phyloP scores from a whole-genome alignment of 257 asterid genomes.

The Gynochthodes officinalis region DNA sequence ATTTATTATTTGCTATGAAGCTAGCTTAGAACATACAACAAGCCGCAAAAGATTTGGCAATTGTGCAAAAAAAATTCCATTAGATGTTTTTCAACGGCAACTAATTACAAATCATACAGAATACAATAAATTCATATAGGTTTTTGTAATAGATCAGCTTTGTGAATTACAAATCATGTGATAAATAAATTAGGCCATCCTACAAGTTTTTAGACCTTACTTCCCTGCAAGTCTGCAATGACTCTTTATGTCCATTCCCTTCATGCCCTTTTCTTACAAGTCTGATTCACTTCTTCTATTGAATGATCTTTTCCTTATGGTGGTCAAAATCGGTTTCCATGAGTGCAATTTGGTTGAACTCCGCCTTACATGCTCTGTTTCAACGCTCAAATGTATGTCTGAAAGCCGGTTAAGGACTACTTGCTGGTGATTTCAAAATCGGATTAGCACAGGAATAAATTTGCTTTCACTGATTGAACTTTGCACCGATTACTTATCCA shows the following conservation, averaged over 20 bases:
- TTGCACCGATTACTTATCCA: conserved; percentile 27
- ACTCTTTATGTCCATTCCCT: background rate
- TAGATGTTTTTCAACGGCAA: background rate
- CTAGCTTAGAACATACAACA: background rate
- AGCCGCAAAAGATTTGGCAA: too few species aligned
- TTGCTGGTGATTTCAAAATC: conserved; percentile 15
- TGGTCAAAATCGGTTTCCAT: conserved; percentile 60
- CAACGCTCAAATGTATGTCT: background rate
- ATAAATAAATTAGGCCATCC: background rate
- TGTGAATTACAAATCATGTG: background rate
- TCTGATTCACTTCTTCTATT: conserved; percentile 50
- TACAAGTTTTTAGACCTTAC: background rate
- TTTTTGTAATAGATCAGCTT: too few species aligned
- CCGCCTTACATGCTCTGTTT: conserved; percentile 1
- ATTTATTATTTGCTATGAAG: background rate
- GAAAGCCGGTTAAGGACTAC: conserved; percentile 19
- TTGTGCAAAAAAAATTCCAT: background rate
- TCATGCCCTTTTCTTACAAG: conserved; percentile 24
- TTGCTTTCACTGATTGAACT: background rate
- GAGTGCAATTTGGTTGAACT: conserved; percentile 21
- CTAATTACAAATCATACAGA: background rate
- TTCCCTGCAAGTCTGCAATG: background rate
- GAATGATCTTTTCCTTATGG: conserved; percentile 50
- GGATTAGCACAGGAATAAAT: background rate
- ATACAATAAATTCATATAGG: background rate